Conservation (phyloP, 2,329 filamentous ascomycete genomes). For the Chrysoporthe cubensis region DNA sequence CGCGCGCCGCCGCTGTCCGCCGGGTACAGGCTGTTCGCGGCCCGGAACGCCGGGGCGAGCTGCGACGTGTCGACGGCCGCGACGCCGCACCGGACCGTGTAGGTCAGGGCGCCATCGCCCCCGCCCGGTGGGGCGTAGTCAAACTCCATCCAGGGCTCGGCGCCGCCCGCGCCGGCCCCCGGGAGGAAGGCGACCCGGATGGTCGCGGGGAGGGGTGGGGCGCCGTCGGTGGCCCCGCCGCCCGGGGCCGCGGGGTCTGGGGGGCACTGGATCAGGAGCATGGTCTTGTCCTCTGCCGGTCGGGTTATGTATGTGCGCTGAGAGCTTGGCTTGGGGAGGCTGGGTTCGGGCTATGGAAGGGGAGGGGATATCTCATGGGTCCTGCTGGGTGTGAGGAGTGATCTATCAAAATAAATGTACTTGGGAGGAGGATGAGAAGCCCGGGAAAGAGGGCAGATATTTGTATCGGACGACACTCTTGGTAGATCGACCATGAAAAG, state of each 20-base stretch:
- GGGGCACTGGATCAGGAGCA: not conserved
- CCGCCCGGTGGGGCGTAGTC: not conserved
- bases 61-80: not conserved
- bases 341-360: not conserved
- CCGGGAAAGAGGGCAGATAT: too few relatives aligned
- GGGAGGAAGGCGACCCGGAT: not conserved
- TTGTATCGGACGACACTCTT: too few relatives aligned
- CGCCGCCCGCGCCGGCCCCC: not conserved
- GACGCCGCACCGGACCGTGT: not conserved
- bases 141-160: not conserved
- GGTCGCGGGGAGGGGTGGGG: not conserved
- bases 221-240: too few relatives aligned
- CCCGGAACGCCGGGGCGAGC: not conserved
- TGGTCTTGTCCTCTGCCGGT: not conserved
- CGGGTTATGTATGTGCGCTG: not conserved
- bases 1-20: not conserved
- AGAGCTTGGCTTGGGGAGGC: not conserved
- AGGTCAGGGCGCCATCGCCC: not conserved
- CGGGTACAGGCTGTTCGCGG: not conserved
- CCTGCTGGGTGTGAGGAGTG: too few relatives aligned
- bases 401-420: too few relatives aligned
- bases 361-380: not conserved
- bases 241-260: not conserved
- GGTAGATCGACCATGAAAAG: too few relatives aligned
- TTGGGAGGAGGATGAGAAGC: too few relatives aligned